A percentile compares a stretch with the other conserved stretches of the same genome.
Evolutionary conservation across 805 yeast genomes (phyloP).

Genomic region (Starmerella kuoi): DNA sequence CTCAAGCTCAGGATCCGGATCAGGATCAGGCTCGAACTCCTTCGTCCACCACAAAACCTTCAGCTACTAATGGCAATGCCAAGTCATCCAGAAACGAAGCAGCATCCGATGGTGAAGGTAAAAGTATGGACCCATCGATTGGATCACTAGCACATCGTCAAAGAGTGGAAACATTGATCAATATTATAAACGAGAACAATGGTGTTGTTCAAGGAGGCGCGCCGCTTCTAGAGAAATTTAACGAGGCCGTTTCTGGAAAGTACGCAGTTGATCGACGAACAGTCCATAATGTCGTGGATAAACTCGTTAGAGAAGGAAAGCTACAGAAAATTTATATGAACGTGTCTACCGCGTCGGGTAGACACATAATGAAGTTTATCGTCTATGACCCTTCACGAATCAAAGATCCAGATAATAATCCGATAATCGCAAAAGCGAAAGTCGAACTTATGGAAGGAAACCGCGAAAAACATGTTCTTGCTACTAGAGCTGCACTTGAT

Average conservation of each 20-base stretch:
- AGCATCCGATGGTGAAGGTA: too few relatives aligned
- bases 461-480: constrained; percentile 2
- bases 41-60: too few relatives aligned
- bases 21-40: too few relatives aligned
- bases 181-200: constrained; percentile 33
- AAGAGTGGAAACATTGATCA: constrained; percentile 35
- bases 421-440: constrained; percentile 19
- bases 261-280: constrained; percentile 47
- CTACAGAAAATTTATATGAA: constrained; percentile 25
- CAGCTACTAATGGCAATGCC: not conserved
- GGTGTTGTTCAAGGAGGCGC: constrained; percentile 39
- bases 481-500: constrained; percentile 12
- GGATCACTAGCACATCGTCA: constrained; percentile 36
- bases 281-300: constrained; percentile 34
- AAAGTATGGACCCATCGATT: not conserved
- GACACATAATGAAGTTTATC: constrained; percentile 21
- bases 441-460: constrained; percentile 13
- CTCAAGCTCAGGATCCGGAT: too few relatives aligned
- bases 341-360: constrained; percentile 20
- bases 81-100: too few relatives aligned
- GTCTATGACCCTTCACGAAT: constrained; percentile 21
- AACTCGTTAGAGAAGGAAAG: constrained; percentile 29
- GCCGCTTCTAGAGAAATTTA: constrained; percentile 32
- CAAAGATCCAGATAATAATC: constrained; percentile 21
- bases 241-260: constrained; percentile 28